Evolutionary conservation across 257 asterid species (phyloP), one percentile per base, ranked within the genome.

Genomic region (Nicotiana obtusifolia): DNA sequence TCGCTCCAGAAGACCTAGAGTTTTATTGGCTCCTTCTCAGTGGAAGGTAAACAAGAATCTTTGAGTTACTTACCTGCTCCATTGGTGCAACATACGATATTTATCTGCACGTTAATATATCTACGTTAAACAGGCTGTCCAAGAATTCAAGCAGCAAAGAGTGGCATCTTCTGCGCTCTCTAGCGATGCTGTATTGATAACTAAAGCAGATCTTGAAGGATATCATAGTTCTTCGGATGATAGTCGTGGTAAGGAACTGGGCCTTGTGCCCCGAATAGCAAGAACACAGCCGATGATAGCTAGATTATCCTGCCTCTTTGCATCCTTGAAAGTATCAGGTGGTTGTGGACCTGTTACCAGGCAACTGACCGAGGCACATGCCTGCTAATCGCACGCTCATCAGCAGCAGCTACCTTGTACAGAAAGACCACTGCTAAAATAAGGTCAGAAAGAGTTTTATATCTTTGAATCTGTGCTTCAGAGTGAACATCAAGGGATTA

Each of bases 161-260:
- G 37, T 81, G 85, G 88, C 87, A 71, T 88, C 88, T 10, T 82
- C 81, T 81, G 80, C 81, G 15, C 80, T 86, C n/a, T 91, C 97
- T n/a, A 89, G 90, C 52, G 99, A 95, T 64, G 97, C 87, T 19
- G 98, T 95, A 10, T 69, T 95, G 56, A 90, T 95, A 80, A 95
- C 99, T 37, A 93, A 93, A 86, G 98, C 90, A 35, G 99, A 95
- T 86, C 93, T 95, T 7, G 99, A 95, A 90, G 99, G 99, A 7
- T 95, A 95, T 82, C 87, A 83, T 77, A 88, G 90, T 87, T 90
- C 98, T 16, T 82, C 89, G 28, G 84, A 83, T 0, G 77, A 84
- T 79, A 30, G 60, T 76, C 81, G 84, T 5, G 84, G 90, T 77
- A 91, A 86, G 90, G 89, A 86, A 87, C 84, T 91, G 7, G 81